Base-by-base conservation (phyloP, 2,329 filamentous ascomycete genomes). In the Stemphylium lycopersici region DNA sequence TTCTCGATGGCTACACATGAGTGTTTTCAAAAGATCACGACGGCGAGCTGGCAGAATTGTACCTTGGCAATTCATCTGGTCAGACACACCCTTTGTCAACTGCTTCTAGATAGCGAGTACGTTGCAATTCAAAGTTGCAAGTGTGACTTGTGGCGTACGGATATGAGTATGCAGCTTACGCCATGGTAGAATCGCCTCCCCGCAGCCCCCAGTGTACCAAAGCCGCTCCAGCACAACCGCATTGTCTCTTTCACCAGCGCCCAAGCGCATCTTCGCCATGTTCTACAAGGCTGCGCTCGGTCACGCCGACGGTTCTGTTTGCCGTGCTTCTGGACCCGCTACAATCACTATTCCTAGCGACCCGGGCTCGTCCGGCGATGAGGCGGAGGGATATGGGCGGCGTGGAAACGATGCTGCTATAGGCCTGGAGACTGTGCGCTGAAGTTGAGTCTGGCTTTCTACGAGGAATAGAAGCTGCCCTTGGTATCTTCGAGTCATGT, bases 11-110 rank as follows among this genome's bases (percentile, higher is more conserved):
- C 6, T 46, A 55, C 34, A 50, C 41, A 2, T 55, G 40, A 1
- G 15, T 50, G 12, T 40, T 45, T 29, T 50, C 46, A 2, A 32
- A 24, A 46, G 46, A 55, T 22, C 26, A 50, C 11, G 46, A 45
- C n/a, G 46, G 52, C 20, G 45, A 55, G 46, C 46, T 55, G 31
- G 39, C 39, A 20, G 33, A 50, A 32, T 22, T 50, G 33, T 50
- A 50, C 46, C 50, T 55, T 13, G 40, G 4, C 52, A 36, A 3
- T 55, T 55, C 37, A 50, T 55, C 12, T 44, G 41, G 29, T 44
- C 41, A 20, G 41, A 44, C 12, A 44, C 41, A 8, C 41, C 41
- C 4, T 44, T 44, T 15, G 41, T 44, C 29, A 33, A 44, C 12
- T 44, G 34, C 41, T 44, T 5, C 12, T 45, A 2, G 12, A 37